These are phyloP conservation scores for Wickerhamiella bombiphila DNA, from an alignment of 805 yeast species.

Conservation along the genomic window DNA sequence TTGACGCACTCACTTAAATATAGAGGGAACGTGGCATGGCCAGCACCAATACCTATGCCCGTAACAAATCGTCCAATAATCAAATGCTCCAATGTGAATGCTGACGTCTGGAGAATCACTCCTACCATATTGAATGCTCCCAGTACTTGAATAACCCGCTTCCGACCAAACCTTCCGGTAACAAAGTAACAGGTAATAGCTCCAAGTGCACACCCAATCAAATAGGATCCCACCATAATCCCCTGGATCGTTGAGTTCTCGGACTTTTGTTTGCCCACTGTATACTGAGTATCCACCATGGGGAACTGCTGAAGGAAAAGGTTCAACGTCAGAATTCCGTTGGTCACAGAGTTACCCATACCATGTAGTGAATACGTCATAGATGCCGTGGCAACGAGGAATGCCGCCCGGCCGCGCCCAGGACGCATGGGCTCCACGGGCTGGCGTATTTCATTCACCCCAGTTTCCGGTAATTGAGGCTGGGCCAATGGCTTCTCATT, in stretches of 20 bases:
- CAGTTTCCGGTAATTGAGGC: too few species aligned
- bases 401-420: not conserved
- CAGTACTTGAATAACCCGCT: slow-evolving; percentile 30
- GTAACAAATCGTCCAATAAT: slow-evolving; percentile 53
- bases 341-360: slow-evolving; percentile 61
- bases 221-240: slow-evolving; percentile 30
- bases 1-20: slow-evolving; percentile 60
- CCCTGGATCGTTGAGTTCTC: slow-evolving; percentile 20
- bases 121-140: slow-evolving; percentile 42
- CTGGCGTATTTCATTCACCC: too few species aligned
- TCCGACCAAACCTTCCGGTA: slow-evolving; percentile 48
- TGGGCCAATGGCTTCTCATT: too few species aligned
- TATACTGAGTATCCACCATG: slow-evolving; percentile 12
- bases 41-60: slow-evolving; percentile 59
- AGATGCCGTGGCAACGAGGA: slow-evolving; percentile 12
- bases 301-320: slow-evolving; percentile 18
- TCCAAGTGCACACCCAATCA: slow-evolving; percentile 56
- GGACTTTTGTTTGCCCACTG: slow-evolving; percentile 5
- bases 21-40: slow-evolving; percentile 59
- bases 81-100: slow-evolving; percentile 46
- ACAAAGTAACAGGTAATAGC: slow-evolving; percentile 41
- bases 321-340: slow-evolving; percentile 17
- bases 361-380: slow-evolving; percentile 28
- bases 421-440: too few species aligned
- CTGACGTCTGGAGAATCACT: slow-evolving; percentile 39